Conservation (phyloP, 495 filamentous ascomycete genomes). For the Hypoxylon crocopeplum region DNA sequence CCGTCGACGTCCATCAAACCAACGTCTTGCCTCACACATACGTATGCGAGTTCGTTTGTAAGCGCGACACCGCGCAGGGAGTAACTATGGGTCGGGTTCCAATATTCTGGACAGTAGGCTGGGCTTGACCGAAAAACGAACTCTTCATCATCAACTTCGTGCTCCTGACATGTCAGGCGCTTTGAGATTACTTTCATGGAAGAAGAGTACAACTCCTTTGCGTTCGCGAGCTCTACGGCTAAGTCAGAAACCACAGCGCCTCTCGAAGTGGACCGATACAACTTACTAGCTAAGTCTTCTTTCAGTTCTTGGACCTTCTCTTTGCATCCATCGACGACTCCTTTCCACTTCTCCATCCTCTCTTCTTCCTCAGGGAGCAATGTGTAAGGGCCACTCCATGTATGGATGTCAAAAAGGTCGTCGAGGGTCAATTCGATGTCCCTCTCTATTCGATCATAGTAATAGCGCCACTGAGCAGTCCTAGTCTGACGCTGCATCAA, state of each 20-base stretch:
- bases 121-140: slow-evolving; percentile 36
- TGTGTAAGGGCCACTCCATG: slow-evolving; percentile 32
- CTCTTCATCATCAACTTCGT: slow-evolving; percentile 33
- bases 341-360: slow-evolving; percentile 27
- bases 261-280: not conserved
- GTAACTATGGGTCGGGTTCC: slow-evolving; percentile 48
- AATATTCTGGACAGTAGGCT: slow-evolving; percentile 40
- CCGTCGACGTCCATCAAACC: slow-evolving; percentile 31
- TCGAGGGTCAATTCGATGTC: slow-evolving; percentile 26
- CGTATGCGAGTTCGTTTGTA: slow-evolving; percentile 43
- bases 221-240: slow-evolving; percentile 28
- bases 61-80: slow-evolving; percentile 50
- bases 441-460: slow-evolving; percentile 18
- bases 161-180: slow-evolving; percentile 45
- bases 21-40: slow-evolving; percentile 42
- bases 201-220: slow-evolving; percentile 19
- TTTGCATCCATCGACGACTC: slow-evolving; percentile 19
- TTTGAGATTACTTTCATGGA: slow-evolving; percentile 33
- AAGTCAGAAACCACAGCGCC: slow-evolving; percentile 20
- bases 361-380: slow-evolving; percentile 32
- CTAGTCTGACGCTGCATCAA: slow-evolving; percentile 31
- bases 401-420: slow-evolving; percentile 35
- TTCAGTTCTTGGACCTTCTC: slow-evolving; percentile 23
- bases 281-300: slow-evolving; percentile 25
- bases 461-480: slow-evolving; percentile 37